Conservation (phyloP, 1,139 yeast genomes). For the Torulaspora globosa region DNA sequence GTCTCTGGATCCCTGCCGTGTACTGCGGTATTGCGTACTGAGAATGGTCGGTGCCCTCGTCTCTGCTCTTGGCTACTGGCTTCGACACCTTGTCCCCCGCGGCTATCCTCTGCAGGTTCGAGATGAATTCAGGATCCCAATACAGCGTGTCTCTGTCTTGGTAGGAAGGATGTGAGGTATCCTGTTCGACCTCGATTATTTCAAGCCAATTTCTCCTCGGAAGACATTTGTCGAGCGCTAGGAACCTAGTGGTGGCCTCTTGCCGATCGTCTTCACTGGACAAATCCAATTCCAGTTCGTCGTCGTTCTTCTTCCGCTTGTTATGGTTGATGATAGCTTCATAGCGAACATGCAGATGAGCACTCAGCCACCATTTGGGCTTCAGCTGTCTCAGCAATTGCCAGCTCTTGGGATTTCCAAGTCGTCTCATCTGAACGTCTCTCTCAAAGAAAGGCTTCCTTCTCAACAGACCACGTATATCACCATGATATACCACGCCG, state of each 20-base stretch:
- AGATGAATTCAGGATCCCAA: constrained; percentile 47
- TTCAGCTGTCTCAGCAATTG: constrained; percentile 48
- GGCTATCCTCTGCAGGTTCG: constrained; percentile 40
- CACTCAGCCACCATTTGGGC: constrained; percentile 81
- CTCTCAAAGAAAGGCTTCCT: constrained; percentile 62
- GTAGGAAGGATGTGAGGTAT: constrained; percentile 31
- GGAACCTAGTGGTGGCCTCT: constrained; percentile 47
- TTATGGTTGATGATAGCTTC: constrained; percentile 50
- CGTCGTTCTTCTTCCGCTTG: constrained; percentile 13
- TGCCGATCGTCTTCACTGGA: constrained; percentile 10
- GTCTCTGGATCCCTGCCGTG: constrained; percentile 12
- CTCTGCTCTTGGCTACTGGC: not conserved
- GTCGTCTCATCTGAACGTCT: constrained; percentile 55
- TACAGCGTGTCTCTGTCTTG: constrained; percentile 31
- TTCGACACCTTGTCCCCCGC: constrained; percentile 4
- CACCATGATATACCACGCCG: constrained; percentile 66
- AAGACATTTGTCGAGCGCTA: constrained; percentile 82
- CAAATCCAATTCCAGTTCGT: constrained; percentile 23
- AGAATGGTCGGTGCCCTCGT: constrained; percentile 13
- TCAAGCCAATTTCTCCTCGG: constrained; percentile 57
- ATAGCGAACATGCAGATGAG: constrained; percentile 80
- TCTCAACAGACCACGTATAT: constrained; percentile 45
- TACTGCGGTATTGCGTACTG: constrained; percentile 13
- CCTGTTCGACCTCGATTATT: constrained; percentile 40
- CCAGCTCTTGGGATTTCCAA: constrained; percentile 78